Evolutionary conservation across 2,329 filamentous ascomycete genomes (phyloP), one percentile per base, ranked within the genome.

Genomic region (Fusarium haematococcum): DNA sequence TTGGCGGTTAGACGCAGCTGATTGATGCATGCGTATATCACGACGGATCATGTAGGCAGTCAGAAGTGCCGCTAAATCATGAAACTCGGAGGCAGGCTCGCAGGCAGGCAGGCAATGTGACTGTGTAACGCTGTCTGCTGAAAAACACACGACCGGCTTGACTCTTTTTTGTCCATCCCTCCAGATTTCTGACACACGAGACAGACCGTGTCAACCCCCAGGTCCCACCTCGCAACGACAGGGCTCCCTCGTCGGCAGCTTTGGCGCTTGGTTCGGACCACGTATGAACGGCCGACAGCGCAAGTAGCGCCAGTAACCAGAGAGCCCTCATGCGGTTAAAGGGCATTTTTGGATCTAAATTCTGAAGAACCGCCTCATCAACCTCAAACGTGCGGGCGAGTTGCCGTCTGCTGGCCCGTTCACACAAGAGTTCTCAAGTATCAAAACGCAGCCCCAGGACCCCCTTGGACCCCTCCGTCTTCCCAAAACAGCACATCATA

Each of bases 351-450:
- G 48, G 59, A 75, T 78, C 74, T 66, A 57, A 57, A 64, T 56
- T 67, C 45, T 65, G 63, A 76, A 69, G 70, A 77, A 76, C 73
- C 83, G 80, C 85, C 82, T 84, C 84, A 86, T 88, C 81, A 86
- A 86, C 83, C 84, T 88, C 88, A 89, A 88, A 89, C 87, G 77
- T 74, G 75, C 72, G 67, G 67, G 72, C 74, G 71, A 75, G 68
- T 52, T 52, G 48, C 25, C 45, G 54, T 67, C 60, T 66, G 71
- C 68, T 78, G 74, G 75, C 74, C 67, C 74, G 75, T 57, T 45
- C 27, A 65, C 35, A 57, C 50, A n/a, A 43, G 10, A 23, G 9
- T 18, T 48, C 43, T 48, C 23, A 8, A 48, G 43, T 48, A 48
- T 50, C 45, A 30, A 50, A 50, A 50, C 30, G 48, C 27, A 37